A percentile compares a stretch with the other conserved stretches of the same genome.
phyloP scores from a whole-genome alignment of 441 rosid genomes.

The Jatropha multifida region DNA sequence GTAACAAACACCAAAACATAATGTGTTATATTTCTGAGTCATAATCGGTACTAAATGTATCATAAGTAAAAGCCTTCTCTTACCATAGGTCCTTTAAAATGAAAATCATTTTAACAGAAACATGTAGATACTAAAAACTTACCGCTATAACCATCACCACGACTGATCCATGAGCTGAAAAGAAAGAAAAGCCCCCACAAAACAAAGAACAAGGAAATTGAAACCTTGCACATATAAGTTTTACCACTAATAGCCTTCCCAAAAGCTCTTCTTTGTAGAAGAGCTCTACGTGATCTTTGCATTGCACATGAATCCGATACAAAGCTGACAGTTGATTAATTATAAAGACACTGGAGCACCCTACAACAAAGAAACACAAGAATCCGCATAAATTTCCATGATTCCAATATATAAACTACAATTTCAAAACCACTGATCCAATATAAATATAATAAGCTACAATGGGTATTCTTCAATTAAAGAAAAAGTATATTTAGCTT shows the following conservation, averaged over 20 bases:
- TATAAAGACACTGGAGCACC: neutral
- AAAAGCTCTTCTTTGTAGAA: slow-evolving; percentile 69
- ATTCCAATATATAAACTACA: neutral
- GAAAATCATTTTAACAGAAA: neutral
- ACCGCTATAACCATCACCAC: slow-evolving; percentile 63
- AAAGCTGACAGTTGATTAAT: neutral
- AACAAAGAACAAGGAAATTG: slow-evolving; percentile 65
- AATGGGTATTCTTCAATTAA: slow-evolving; percentile 5
- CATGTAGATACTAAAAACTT: neutral
- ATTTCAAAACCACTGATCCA: neutral
- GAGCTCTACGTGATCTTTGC: slow-evolving; percentile 92
- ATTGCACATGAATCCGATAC: slow-evolving; percentile 67
- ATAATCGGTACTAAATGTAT: neutral
- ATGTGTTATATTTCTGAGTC: neutral
- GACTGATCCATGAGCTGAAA: slow-evolving; percentile 64
- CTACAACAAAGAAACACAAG: slow-evolving; percentile 16
- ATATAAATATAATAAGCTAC: neutral
- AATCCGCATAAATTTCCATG: neutral
- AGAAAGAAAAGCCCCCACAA: slow-evolving; percentile 75
- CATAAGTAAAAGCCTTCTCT: neutral
- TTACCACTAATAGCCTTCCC: slow-evolving; percentile 43
- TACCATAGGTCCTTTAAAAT: neutral
- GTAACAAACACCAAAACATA: neutral
- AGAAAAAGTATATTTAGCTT: slow-evolving; percentile 11
- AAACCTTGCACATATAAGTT: slow-evolving; percentile 55